phyloP scores from a whole-genome alignment of 306 rosid genomes.

The Quercus agrifolia region DNA sequence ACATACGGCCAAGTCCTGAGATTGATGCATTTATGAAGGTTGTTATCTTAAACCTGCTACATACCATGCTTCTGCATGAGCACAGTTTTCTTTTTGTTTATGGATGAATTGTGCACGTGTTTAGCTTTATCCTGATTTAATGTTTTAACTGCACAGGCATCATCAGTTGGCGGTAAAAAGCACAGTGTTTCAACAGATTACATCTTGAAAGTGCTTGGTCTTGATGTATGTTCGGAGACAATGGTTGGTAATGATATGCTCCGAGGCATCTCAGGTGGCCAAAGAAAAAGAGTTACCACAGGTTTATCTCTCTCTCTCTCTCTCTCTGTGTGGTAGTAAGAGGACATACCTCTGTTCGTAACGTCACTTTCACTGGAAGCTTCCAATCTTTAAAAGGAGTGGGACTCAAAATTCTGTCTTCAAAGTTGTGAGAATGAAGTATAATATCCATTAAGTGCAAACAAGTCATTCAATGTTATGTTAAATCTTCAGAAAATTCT shows the following conservation, averaged over 20 bases:
- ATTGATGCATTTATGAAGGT: constrained; percentile 96
- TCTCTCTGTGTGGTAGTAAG: neutral
- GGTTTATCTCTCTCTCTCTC: constrained; percentile 36
- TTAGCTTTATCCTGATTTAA: neutral
- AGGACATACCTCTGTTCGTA: neutral
- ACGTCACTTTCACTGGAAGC: neutral
- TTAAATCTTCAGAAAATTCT: neutral
- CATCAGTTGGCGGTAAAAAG: constrained; percentile 72
- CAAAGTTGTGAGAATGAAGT: neutral
- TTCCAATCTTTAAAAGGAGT: neutral
- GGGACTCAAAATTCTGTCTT: neutral
- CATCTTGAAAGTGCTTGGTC: constrained; percentile 77
- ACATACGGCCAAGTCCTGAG: constrained; percentile 72
- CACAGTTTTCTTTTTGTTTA: neutral
- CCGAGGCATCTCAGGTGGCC: constrained; percentile 92
- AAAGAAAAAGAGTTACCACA: constrained; percentile 89
- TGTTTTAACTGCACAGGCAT: constrained; percentile 54
- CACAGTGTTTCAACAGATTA: constrained; percentile 81
- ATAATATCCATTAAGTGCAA: neutral
- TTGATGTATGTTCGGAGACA: constrained; percentile 83
- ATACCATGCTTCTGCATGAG: neutral
- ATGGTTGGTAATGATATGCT: constrained; percentile 79
- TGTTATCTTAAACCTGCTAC: constrained; percentile 1
- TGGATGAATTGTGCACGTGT: neutral
- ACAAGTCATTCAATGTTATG: neutral